These are phyloP conservation scores for Aspergillus unguis DNA, from an alignment of 2,329 filamentous ascomycete genomes.

Conservation along the genomic window DNA sequence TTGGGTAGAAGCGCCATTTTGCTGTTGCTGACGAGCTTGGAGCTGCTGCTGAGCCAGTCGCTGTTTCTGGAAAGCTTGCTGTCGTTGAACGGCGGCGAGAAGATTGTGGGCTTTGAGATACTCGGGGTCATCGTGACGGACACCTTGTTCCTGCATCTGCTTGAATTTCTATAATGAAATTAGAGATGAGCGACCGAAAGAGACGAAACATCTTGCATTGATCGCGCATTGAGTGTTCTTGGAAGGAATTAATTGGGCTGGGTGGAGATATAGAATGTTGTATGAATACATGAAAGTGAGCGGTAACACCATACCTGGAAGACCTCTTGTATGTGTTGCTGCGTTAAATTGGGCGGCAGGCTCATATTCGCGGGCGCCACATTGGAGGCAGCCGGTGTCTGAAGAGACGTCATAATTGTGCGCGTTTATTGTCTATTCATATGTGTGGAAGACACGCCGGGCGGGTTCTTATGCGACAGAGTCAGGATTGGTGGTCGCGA, in stretches of 20 bases:
- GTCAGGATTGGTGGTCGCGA: constrained; percentile 16
- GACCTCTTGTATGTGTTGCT: constrained; percentile 74
- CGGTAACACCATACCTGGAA: constrained; percentile 44
- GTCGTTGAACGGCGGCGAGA: constrained; percentile 66
- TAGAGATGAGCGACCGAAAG: constrained; percentile 27
- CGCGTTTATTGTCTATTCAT: constrained; percentile 31
- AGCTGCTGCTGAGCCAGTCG: constrained; percentile 40
- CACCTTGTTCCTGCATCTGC: constrained; percentile 81
- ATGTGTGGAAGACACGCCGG: constrained; percentile 21
- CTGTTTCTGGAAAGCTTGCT: constrained; percentile 58
- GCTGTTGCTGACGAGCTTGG: constrained; percentile 47
- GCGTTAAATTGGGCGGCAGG: constrained; percentile 66
- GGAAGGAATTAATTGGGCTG: not conserved
- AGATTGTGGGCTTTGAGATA: constrained; percentile 78
- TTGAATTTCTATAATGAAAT: constrained; percentile 68
- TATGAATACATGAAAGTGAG: constrained; percentile 1
- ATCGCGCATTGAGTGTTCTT: not conserved
- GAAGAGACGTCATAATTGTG: constrained; percentile 73
- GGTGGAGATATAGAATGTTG: not conserved
- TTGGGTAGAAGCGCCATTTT: constrained; percentile 36
- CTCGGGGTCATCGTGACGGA: constrained; percentile 79
- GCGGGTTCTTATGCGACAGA: constrained; percentile 20
- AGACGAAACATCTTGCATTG: not conserved
- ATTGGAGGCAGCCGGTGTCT: constrained; percentile 59
- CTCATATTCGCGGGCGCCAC: constrained; percentile 63